Evolutionary conservation across 305 asterid genomes (phyloP).

Genomic region (Fraxinus angustifolia): DNA sequence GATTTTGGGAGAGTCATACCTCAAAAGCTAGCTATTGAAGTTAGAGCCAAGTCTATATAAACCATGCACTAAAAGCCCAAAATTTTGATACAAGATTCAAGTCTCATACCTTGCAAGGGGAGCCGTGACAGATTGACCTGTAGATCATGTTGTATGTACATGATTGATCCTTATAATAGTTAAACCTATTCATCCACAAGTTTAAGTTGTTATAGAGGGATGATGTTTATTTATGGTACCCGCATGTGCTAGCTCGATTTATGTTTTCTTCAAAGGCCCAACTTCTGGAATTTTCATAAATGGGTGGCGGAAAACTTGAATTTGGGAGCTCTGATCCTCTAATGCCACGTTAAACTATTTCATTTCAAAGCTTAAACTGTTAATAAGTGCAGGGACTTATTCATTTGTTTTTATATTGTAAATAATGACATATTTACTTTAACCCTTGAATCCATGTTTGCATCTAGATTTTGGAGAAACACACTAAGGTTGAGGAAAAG

Average conservation of each 20-base stretch:
- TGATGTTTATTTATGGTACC: neutral
- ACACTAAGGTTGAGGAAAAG: slow-evolving; percentile 74
- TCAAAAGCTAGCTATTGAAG: neutral
- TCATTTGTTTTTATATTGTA: neutral
- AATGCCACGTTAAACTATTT: neutral
- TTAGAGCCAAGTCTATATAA: neutral
- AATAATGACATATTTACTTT: neutral
- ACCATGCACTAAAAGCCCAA: neutral
- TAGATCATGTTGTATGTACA: slow-evolving; percentile 9
- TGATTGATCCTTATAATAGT: neutral
- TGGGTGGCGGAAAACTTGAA: neutral
- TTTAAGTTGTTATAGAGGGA: neutral
- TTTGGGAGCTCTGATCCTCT: neutral
- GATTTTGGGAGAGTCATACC: neutral
- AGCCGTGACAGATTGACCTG: neutral
- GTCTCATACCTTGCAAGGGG: neutral
- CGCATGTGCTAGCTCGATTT: neutral
- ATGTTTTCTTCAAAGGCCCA: neutral
- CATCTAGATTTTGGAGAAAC: slow-evolving; percentile 77
- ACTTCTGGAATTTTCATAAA: neutral
- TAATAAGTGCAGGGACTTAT: neutral
- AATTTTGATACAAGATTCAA: too few species aligned
- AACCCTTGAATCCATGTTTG: slow-evolving; percentile 20
- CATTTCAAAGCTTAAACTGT: neutral
- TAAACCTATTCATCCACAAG: neutral